phyloP scores from a whole-genome alignment of 208 protist species.

The Tritrichomonas foetus region DNA sequence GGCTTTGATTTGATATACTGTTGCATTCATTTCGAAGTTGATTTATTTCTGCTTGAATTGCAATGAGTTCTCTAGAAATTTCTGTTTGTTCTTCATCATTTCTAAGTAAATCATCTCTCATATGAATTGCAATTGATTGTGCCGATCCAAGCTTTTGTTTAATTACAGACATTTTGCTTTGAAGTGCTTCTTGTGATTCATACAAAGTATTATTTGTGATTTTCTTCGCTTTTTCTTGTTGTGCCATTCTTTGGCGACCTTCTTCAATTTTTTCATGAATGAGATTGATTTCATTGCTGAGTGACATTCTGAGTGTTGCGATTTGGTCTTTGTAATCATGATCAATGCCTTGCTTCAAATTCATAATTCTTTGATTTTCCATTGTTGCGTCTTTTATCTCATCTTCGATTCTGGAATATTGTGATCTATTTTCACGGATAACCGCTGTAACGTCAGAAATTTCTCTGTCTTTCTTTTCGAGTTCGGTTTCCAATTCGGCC shows the following conservation, averaged over 20 bases:
- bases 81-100: neutral
- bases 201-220: neutral
- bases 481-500: neutral
- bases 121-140: neutral
- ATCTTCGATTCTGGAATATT: neutral
- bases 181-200: neutral
- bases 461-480: neutral
- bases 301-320: neutral
- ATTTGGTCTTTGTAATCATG: neutral
- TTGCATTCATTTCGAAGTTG: neutral
- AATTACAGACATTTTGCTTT: neutral
- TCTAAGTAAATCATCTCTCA: neutral
- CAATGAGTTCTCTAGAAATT: neutral
- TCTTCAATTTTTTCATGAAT: neutral
- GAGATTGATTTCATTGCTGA: neutral
- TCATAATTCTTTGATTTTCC: neutral
- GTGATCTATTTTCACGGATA: neutral
- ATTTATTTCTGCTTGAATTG: neutral
- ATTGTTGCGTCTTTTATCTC: neutral
- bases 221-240: neutral
- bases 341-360: neutral
- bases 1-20: neutral
- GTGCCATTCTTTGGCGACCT: neutral
- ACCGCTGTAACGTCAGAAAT: neutral
- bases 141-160: neutral